Base-by-base conservation (phyloP, 805 yeast species). In the Ogataea paraovalis region DNA sequence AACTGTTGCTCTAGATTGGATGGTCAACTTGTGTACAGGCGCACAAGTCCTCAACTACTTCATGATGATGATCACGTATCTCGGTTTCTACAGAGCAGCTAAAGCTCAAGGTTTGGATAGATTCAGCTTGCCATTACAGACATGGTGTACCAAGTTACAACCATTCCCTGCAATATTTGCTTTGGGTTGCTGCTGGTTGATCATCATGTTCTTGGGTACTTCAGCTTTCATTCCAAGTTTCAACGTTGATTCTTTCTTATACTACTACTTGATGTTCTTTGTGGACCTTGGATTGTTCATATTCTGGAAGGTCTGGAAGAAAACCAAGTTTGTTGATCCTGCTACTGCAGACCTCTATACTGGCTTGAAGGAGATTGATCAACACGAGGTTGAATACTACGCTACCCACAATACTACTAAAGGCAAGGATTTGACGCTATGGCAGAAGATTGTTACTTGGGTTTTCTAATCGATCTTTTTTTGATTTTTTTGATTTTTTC, bases 1-100 rank as follows among this genome's bases (percentile, higher is more conserved):
- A 4, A 21, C 45, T 10, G 64, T 56, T 23, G 75, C 69, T 12
- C 68, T 73, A 57, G 61, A 61, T 44, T 73, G 74, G 61, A 69
- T 73, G 50, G 72, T 73, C 43, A 72, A 65, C 48, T 65, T 74
- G 42, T 70, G 73, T 56, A 73, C 78, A 12, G 73, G 74, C 46
- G 66, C 74, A 19, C 78, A 74, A 48, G 55, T 74, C 45, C 62
- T 72, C 56, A 73, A 74, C 50, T 74, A 73, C 56, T 71, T 70
- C 10, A 64, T 71, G 52, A 73, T 74, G 72, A 54, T 62, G 32
- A 59, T 72, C 50, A 68, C 69, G 27, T 75, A 73, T 58, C 58
- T 64, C 38, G 62, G 68, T 22, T 74, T 74, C 64, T 70, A 62
- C 62, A 60, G 64, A 47, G 76, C 75, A 2, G 59, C 61, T 47